Base-by-base conservation (phyloP, 352 stramenopile species). In the Bremia lactucae region DNA sequence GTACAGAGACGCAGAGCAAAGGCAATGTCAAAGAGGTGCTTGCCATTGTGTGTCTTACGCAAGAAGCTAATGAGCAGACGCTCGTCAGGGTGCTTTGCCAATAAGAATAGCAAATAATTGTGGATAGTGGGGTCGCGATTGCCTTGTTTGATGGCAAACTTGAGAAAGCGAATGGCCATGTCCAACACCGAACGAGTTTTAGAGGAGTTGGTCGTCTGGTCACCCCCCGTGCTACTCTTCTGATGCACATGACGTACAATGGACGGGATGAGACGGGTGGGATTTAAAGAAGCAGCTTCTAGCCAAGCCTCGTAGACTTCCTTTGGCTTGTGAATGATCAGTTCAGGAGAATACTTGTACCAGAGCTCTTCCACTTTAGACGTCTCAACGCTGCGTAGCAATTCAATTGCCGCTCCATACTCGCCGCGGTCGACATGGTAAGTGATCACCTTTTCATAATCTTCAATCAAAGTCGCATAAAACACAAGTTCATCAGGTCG, bases 261-360 rank as follows among this genome's bases (percentile, higher is more conserved):
- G 9, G 84, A 93, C 16, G 87, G 87, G 41, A 97, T 96, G 24
- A 97, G 66, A 6, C 88, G 85, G 14, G 84, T 95, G 9, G 89
- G 84, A 22, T 95, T 89, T 9, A 97, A 53, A 16, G 77, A 85
- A 38, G 89, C 79, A 21, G 81, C 83, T 34, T 94, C 86, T 24
- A 87, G 84, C 87, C 87, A 97, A 5, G 84, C 84, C 8, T 93
- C 79, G 28, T 96, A 94, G 33, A 94, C 83, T 46, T 94, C 78
- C 44, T 86, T 87, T 0, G 87, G 83, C 49, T 93, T 93, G 46
- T 91, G 76, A 6, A 95, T 78, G 46, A 96, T 96, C 22, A 97
- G 63, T 36, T 95, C 81, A 0, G 87, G 83, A 11, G 85, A 95
- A 59, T 96, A 97, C 52, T 96, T 96, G 72, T 97, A 96, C 59